Percentiles rank a stretch among this genome's conserved stretches.
phyloP scores from a whole-genome alignment of 371 early-diverging fungal genomes.

The Mortierella sp. region DNA sequence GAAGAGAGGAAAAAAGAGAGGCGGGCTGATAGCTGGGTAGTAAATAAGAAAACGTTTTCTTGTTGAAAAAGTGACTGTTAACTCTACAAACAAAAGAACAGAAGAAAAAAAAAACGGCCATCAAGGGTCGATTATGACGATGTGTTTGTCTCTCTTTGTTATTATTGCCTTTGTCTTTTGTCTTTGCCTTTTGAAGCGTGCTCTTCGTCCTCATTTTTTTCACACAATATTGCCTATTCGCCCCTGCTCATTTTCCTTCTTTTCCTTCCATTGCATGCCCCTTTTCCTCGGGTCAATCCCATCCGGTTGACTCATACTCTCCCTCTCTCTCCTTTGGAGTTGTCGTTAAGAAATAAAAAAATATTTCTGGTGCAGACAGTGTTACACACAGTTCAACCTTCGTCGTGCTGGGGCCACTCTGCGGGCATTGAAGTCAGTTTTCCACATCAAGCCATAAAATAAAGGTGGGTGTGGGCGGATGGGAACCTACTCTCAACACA shows the following conservation, averaged over 20 bases:
- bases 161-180: no score
- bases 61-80: not conserved
- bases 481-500: not conserved
- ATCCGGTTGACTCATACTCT: conserved; percentile 1
- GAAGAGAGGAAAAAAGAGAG: not conserved
- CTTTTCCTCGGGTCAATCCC: not conserved
- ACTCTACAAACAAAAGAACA: conserved; percentile 10
- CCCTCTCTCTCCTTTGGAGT: not conserved
- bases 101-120: conserved; percentile 9
- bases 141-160: not conserved
- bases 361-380: not conserved
- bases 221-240: conserved; percentile 4
- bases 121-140: not conserved
- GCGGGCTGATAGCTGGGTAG: not conserved
- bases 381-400: not conserved
- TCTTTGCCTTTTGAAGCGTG: not conserved
- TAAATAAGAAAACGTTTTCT: not conserved
- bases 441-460: not conserved
- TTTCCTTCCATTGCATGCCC: not conserved
- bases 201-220: no score
- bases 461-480: not conserved
- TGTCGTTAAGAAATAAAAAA: not conserved
- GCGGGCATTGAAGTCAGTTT: conserved; percentile 1
- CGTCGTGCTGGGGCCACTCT: conserved; percentile 8
- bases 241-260: not conserved